phyloP scores from a whole-genome alignment of 345 rosid genomes.

The Rhizophora mangle region DNA sequence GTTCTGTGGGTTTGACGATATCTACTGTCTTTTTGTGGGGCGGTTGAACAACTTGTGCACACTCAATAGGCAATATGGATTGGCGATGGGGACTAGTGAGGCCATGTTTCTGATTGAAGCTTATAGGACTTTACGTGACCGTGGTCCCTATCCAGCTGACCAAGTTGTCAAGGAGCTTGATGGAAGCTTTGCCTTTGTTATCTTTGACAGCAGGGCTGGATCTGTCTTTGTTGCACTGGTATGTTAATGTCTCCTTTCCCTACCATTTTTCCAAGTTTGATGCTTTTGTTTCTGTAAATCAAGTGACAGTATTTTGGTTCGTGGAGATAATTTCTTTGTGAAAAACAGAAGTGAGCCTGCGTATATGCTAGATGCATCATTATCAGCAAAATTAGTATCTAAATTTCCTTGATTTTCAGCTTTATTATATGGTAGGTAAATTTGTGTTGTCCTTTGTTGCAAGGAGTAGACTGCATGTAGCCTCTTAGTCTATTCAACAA shows the following conservation, averaged over 20 bases:
- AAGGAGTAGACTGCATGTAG: too few species aligned
- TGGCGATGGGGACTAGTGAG: conserved; percentile 47
- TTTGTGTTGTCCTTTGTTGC: too few species aligned
- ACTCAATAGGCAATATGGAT: conserved; percentile 58
- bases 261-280: not conserved
- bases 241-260: not conserved
- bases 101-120: conserved; percentile 66
- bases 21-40: conserved; percentile 63
- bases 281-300: too few species aligned
- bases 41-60: conserved; percentile 50
- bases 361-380: too few species aligned
- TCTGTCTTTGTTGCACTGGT: conserved; percentile 62
- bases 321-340: too few species aligned
- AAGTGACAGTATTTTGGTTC: too few species aligned
- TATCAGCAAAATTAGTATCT: too few species aligned
- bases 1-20: conserved; percentile 47
- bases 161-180: conserved; percentile 70
- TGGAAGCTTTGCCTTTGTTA: conserved; percentile 62
- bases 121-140: conserved; percentile 54
- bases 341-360: too few species aligned
- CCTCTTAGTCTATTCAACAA: too few species aligned
- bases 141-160: conserved; percentile 82
- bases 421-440: too few species aligned
- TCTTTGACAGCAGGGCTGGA: conserved; percentile 45
- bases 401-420: too few species aligned